These are phyloP conservation scores for Vitis hybrid DNA, from an alignment of 177 flowering plant genomes.

Conservation along the genomic window DNA sequence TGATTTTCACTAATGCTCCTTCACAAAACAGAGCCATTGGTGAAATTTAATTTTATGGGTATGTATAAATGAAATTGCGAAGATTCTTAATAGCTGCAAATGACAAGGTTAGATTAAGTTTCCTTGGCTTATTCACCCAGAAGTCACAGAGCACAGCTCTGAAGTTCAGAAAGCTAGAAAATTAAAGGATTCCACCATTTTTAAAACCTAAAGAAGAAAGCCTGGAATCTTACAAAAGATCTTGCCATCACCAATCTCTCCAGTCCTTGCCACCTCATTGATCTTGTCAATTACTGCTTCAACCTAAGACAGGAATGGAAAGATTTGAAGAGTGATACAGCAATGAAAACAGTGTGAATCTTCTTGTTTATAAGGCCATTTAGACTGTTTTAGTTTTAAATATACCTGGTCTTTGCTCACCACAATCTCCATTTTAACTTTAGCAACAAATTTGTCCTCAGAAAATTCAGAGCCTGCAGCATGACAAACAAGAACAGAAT, in stretches of 20 bases:
- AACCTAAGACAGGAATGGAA: constrained; percentile 43
- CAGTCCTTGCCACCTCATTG: constrained; percentile 83
- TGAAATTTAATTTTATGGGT: too few species aligned
- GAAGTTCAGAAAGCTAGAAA: background rate
- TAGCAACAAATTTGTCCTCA: constrained; percentile 84
- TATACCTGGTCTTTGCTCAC: constrained; percentile 84
- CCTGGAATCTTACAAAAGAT: constrained; percentile 64
- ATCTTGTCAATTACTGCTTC: constrained; percentile 82
- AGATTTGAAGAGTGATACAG: background rate
- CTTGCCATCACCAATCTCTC: constrained; percentile 97
- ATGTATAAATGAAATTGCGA: too few species aligned
- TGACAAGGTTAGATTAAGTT: too few species aligned
- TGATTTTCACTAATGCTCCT: too few species aligned
- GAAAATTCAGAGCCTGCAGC: constrained; percentile 85
- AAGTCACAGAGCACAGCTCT: background rate
- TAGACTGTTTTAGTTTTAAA: background rate
- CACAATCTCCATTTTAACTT: constrained; percentile 89
- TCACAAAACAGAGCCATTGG: too few species aligned
- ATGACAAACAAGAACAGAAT: background rate
- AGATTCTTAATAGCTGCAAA: too few species aligned
- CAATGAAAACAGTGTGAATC: background rate
- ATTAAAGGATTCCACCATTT: background rate
- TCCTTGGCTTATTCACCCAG: too few species aligned
- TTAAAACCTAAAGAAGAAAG: background rate
- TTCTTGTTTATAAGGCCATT: background rate